phyloP scores from a whole-genome alignment of 305 asterid species.

The Fraxinus albicans region DNA sequence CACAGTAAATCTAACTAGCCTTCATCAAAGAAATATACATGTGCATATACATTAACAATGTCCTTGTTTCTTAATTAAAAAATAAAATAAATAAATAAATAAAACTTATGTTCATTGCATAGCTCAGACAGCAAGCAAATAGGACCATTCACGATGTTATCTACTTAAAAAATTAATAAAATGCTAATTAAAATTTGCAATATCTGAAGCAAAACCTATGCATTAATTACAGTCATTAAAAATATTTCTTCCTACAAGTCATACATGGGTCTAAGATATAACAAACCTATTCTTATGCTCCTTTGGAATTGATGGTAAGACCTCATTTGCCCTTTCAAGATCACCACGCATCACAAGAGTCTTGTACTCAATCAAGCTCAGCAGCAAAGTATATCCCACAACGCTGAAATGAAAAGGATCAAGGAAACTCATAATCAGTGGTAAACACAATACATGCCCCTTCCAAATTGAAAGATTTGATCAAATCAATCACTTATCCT shows the following conservation, averaged over 20 bases:
- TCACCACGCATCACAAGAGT: slow-evolving; percentile 99
- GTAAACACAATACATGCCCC: slow-evolving; percentile 7
- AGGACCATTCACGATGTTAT: neutral
- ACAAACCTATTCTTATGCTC: slow-evolving; percentile 85
- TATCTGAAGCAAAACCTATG: neutral
- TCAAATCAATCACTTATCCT: slow-evolving; percentile 8
- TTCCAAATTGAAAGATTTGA: slow-evolving; percentile 12
- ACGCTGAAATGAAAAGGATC: slow-evolving; percentile 53
- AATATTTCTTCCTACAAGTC: neutral
- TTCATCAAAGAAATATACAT: neutral
- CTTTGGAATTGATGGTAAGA: slow-evolving; percentile 88
- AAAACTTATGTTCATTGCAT: neutral
- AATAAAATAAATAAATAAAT: neutral
- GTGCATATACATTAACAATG: neutral
- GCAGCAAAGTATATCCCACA: slow-evolving; percentile 81
- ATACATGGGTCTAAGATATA: neutral
- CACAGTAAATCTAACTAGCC: neutral
- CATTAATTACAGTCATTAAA: neutral
- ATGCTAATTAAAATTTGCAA: neutral
- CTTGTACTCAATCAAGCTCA: slow-evolving; percentile 95
- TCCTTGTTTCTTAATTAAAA: neutral
- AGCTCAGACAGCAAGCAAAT: neutral
- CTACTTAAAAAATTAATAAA: neutral
- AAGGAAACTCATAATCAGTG: slow-evolving; percentile 5
- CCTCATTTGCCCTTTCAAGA: slow-evolving; percentile 79